These are phyloP conservation scores for Polygonum maritimum DNA, from an alignment of 148 eudicot genomes.

Conservation along the genomic window DNA sequence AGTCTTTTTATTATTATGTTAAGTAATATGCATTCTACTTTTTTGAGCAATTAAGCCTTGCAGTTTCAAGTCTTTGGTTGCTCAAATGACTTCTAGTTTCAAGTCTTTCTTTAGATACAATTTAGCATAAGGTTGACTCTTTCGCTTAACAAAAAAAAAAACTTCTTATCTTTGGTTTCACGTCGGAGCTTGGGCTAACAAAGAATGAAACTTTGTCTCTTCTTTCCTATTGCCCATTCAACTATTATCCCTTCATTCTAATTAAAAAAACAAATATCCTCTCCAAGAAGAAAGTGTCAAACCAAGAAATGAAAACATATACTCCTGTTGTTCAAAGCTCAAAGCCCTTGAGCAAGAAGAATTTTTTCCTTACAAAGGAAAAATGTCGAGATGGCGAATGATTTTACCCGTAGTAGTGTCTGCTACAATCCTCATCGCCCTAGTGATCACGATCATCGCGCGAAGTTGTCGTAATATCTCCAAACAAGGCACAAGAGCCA, in stretches of 20 bases:
- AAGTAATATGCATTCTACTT: neutral
- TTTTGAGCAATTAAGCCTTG: neutral
- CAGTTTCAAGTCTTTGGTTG: neutral
- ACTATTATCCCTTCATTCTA: neutral
- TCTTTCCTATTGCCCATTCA: conserved; percentile 1
- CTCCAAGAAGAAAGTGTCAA: neutral
- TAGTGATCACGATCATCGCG: conserved; percentile 15
- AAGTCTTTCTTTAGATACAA: too few relatives aligned
- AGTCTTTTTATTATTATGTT: neutral
- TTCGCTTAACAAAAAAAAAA: too few relatives aligned
- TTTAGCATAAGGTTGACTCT: too few relatives aligned
- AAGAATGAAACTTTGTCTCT: neutral
- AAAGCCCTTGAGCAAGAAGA: neutral
- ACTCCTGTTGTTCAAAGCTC: neutral
- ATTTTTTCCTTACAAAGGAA: neutral
- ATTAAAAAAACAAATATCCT: neutral
- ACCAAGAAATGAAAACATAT: neutral
- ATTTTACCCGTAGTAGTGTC: conserved; percentile 16
- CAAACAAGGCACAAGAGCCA: neutral
- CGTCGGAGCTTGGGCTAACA: neutral
- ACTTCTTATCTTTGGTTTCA: too few relatives aligned
- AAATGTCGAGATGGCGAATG: conserved; percentile 28
- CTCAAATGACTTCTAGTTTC: too few relatives aligned
- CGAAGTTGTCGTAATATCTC: neutral
- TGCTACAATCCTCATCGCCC: conserved; percentile 9